Evolutionary conservation across 148 eudicot genomes (phyloP), one percentile per base, ranked within the genome.

Genomic region (Mesembryanthemum crystallinum): DNA sequence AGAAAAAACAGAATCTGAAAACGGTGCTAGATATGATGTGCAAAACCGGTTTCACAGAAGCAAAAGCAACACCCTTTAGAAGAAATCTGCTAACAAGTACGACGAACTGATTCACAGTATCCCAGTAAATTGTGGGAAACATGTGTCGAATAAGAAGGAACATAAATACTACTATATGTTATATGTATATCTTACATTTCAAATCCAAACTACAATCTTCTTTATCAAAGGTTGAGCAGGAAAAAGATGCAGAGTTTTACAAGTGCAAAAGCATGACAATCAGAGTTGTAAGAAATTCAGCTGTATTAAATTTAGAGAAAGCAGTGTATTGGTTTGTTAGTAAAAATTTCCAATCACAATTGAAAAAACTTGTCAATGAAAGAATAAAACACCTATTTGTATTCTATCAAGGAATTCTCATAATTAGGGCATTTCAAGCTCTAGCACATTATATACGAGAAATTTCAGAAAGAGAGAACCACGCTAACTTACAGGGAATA

Each of bases 401-500:
- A 3, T 58, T 30, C 58, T 69, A 39, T 39, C 43, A 5, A 60
- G 28, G 4, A 27, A 60, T 2, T 27, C 11, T 8, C 9, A 29
- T 8, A 63, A 29, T 63, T 28, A 35, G 68, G 9, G 68, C 14
- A 47, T 47, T 47, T 11, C 43, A 64, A 64, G 68, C 0, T 21
- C 17, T 64, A 4, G 43, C 45, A 35, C 25, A 1, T 17, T 71
- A 10, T 72, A 37, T 8, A 58, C 14, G 33, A n/a, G 10, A 43
- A 9, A 20, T n/a, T 63, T 15, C 28, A 43, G 69, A 20, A 33
- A 47, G 63, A 23, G 37, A 8, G 65, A 39, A 67, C 14, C 1
- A 1, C 23, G 35, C 25, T 57, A 25, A 83, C 98, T 89, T 82
- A 91, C 98, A 52, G 93, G 96, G 79, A 91, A 93, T 67, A 89